Percentiles rank a stretch among this genome's conserved stretches.
phyloP scores from a whole-genome alignment of 176 grass and related monocot species.

The Ensete glaucum region DNA sequence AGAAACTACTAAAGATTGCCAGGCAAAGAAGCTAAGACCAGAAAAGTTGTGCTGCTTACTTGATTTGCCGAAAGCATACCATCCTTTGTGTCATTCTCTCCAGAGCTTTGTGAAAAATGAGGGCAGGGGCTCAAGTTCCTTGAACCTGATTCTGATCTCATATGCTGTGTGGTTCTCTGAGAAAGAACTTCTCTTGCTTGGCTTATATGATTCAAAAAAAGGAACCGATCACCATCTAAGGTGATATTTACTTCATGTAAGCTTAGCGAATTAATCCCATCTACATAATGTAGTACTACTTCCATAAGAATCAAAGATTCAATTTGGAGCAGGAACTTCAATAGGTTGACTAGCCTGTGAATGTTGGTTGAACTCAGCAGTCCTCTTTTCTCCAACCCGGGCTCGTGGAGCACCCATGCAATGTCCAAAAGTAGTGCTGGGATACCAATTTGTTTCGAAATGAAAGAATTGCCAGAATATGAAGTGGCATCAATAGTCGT shows the following conservation, averaged over 20 bases:
- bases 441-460: slow-evolving; percentile 38
- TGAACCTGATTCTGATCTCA: slow-evolving; percentile 21
- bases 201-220: slow-evolving; percentile 43
- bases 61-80: slow-evolving; percentile 20
- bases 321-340: slow-evolving; percentile 59
- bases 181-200: slow-evolving; percentile 37
- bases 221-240: slow-evolving; percentile 39
- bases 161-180: slow-evolving; percentile 23
- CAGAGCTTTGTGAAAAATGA: slow-evolving; percentile 19
- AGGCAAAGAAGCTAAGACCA: too few relatives aligned
- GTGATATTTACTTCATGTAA: slow-evolving; percentile 33
- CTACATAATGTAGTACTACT: slow-evolving; percentile 54
- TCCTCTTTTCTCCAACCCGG: slow-evolving; percentile 37
- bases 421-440: slow-evolving; percentile 66
- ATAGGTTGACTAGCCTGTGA: slow-evolving; percentile 46
- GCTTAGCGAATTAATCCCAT: slow-evolving; percentile 35
- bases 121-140: slow-evolving; percentile 8
- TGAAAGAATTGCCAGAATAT: slow-evolving; percentile 15
- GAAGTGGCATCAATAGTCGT: slow-evolving; percentile 2
- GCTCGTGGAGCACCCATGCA: slow-evolving; percentile 67
- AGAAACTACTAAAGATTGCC: too few relatives aligned
- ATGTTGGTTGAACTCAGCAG: slow-evolving; percentile 44
- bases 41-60: slow-evolving; percentile 32
- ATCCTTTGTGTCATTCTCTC: not conserved
- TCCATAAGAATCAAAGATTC: slow-evolving; percentile 52